phyloP scores from a whole-genome alignment of 257 asterid genomes.

The Eustoma russellianum region DNA sequence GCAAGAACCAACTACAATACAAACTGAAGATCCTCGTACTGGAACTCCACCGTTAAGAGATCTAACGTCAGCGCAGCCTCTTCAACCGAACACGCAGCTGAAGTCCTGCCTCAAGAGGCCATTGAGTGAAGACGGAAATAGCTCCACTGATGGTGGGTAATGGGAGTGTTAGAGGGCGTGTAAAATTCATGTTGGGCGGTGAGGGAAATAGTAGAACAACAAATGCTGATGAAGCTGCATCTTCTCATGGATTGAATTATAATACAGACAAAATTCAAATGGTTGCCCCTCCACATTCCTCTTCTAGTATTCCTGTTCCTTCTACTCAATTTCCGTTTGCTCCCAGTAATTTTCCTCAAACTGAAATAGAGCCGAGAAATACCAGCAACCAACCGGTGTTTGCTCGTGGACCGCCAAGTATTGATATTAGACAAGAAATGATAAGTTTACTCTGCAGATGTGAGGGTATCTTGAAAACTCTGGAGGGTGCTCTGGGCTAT shows the following conservation, averaged over 20 bases:
- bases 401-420: slow-evolving; percentile 8
- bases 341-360: slow-evolving; percentile 26
- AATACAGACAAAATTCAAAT: slow-evolving; percentile 49
- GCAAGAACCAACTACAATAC: slow-evolving; percentile 37
- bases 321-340: slow-evolving; percentile 27
- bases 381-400: background rate
- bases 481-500: slow-evolving; percentile 44
- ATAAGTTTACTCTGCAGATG: slow-evolving; percentile 56
- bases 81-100: slow-evolving; percentile 33
- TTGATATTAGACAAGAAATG: slow-evolving; percentile 66
- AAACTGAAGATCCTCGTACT: slow-evolving; percentile 26
- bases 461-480: slow-evolving; percentile 50
- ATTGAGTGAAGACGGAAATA: slow-evolving; percentile 39
- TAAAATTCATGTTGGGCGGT: slow-evolving; percentile 76
- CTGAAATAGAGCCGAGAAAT: slow-evolving; percentile 25
- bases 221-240: slow-evolving; percentile 16
- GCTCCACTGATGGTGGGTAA: slow-evolving; percentile 20
- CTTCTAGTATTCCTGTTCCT: too few species aligned
- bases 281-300: slow-evolving; percentile 20
- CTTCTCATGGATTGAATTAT: slow-evolving; percentile 36
- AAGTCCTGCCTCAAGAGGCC: slow-evolving; percentile 73
- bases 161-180: slow-evolving; percentile 54
- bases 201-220: slow-evolving; percentile 40
- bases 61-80: slow-evolving; percentile 12
- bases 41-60: slow-evolving; percentile 25